Base-by-base conservation (phyloP, 768 basidiomycete genomes). In the Lactarius sp. region DNA sequence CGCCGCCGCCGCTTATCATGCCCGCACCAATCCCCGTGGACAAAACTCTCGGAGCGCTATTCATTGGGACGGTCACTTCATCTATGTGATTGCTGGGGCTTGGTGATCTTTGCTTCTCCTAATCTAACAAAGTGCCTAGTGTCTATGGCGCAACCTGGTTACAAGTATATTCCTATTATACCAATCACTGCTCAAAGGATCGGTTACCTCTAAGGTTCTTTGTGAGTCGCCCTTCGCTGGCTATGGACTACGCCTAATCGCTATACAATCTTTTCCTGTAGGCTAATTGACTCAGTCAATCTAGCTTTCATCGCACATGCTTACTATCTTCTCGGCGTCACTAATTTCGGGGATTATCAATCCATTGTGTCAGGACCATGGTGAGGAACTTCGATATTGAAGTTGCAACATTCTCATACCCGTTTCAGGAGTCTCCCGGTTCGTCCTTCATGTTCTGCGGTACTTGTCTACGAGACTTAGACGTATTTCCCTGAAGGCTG, bases 71-170 rank as follows among this genome's bases (percentile, higher is more conserved):
- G 6, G 5, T 60, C 31, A 39, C 13, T 27, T 60, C 59, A 20
- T 52, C 59, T 42, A 42, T 36, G 59, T 60, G 46, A 36, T 22
- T 50, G 13, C 13, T 14, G 12, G 49, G 13, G 22, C 49, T 31
- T 50, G 3, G 49, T 31, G 31, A n/a, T 6, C 31, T 20, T 12
- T n/a, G 14, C 7, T 44, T 0, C 6, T 12, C 18, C 10, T 34
- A 13, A 13, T 9, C 16, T 16, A 34, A 49, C 34, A 12, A 27
- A 18, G 3, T 14, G 22, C 18, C 2, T 27, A 58, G 57, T 0
- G n/a, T 58, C 36, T 58, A 58, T 39, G 57, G 57, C n/a, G 14
- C 50, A 7, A 58, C 57, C 4, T 58, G 33, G 47, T 58, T 50
- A 13, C 57, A 58, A 31, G 57, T 58, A 0, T 58, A 58, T 50